Evolutionary conservation across 2,329 filamentous ascomycete species (phyloP).

Genomic region (Stagonosporopsis vannaccii): DNA sequence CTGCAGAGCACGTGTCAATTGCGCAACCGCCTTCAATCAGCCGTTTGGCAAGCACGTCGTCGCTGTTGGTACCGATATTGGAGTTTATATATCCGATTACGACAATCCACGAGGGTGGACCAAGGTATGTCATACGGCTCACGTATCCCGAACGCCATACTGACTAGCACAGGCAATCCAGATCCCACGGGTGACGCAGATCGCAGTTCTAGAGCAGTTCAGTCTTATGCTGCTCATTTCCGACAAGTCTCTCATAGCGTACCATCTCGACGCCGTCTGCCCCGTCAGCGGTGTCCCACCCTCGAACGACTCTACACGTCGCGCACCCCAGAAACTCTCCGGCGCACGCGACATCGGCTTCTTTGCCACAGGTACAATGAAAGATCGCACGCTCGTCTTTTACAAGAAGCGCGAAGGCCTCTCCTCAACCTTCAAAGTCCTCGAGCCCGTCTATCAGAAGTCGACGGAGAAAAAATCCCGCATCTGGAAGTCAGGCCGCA

Average conservation of each 20-base stretch:
- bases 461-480: constrained; percentile 83
- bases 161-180: constrained; percentile 71
- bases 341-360: constrained; percentile 92
- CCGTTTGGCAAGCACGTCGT: constrained; percentile 86
- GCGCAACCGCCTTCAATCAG: constrained; percentile 84
- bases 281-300: constrained; percentile 62
- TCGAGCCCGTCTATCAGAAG: constrained; percentile 95
- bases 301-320: constrained; percentile 75
- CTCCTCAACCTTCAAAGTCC: constrained; percentile 93
- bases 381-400: constrained; percentile 91
- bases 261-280: constrained; percentile 86
- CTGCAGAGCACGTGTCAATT: constrained; percentile 87
- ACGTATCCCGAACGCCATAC: background rate
- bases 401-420: constrained; percentile 96
- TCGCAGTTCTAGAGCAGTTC: constrained; percentile 94
- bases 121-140: constrained; percentile 66
- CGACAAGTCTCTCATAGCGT: constrained; percentile 89
- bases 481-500: constrained; percentile 73
- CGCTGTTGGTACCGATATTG: constrained; percentile 93
- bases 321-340: constrained; percentile 89
- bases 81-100: constrained; percentile 88
- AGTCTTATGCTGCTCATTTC: constrained; percentile 90
- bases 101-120: constrained; percentile 91
- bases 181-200: constrained; percentile 81
- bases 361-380: constrained; percentile 96